phyloP scores from a whole-genome alignment of 2,329 filamentous ascomycete genomes.

The Cadophora gregata region DNA sequence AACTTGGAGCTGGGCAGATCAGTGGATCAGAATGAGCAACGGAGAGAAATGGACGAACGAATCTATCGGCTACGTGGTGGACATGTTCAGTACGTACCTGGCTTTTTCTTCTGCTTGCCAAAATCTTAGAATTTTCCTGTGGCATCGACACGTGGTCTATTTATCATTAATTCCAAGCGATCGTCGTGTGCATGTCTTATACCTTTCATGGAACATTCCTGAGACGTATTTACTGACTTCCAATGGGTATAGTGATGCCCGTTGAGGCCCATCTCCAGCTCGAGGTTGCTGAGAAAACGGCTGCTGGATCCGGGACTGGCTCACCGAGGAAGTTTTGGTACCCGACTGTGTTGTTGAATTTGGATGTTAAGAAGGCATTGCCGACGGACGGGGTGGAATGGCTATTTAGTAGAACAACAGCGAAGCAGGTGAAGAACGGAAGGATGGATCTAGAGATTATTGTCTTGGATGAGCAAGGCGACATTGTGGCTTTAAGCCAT shows the following conservation, averaged over 20 bases:
- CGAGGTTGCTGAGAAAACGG: slow-evolving; percentile 20
- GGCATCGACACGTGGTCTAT: no score
- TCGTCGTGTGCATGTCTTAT: no score
- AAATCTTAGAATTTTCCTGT: no score
- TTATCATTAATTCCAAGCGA: no score
- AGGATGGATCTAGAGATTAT: slow-evolving; percentile 76
- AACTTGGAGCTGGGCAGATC: slow-evolving; percentile 55
- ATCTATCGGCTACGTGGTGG: slow-evolving; percentile 68
- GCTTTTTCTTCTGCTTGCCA: no score
- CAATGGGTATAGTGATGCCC: no score
- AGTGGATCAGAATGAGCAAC: slow-evolving; percentile 70
- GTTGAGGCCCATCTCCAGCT: slow-evolving; percentile 56
- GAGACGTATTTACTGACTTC: no score
- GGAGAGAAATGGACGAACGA: slow-evolving; percentile 68
- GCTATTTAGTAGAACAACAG: slow-evolving; percentile 68
- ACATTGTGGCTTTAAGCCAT: slow-evolving; percentile 70
- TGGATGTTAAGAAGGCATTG: slow-evolving; percentile 78
- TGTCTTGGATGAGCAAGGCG: slow-evolving; percentile 66
- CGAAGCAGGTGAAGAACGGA: slow-evolving; percentile 73
- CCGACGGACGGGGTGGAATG: slow-evolving; percentile 73
- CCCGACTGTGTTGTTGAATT: slow-evolving; percentile 70
- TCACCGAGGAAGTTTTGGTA: slow-evolving; percentile 45
- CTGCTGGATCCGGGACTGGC: slow-evolving; percentile 8
- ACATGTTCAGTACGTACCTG: slow-evolving; percentile 58
- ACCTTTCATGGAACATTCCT: no score